Percentiles rank a stretch among this genome's conserved stretches.
phyloP scores from a whole-genome alignment of 768 basidiomycete genomes.

The Suillus americanus region DNA sequence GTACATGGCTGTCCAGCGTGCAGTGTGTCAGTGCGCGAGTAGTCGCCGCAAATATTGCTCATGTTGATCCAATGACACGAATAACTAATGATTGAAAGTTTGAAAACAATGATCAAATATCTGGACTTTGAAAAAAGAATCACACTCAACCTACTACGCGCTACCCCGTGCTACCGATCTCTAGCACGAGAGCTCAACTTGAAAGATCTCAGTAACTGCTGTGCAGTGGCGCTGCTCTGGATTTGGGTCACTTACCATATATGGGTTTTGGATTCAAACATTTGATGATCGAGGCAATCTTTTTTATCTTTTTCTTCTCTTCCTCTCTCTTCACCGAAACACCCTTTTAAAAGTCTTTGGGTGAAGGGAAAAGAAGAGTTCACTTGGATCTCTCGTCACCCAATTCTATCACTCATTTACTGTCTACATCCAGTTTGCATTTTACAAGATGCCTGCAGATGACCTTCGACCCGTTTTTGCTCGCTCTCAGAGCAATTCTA shows the following conservation, averaged over 20 bases:
- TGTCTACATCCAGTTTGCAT: not conserved
- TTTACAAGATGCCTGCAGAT: constrained; percentile 15
- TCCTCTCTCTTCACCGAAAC: constrained; percentile 52
- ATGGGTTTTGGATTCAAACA: not conserved
- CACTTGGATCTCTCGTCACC: constrained; percentile 8
- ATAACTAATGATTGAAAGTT: too few relatives aligned
- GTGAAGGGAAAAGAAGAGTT: constrained; percentile 50
- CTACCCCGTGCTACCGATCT: not conserved
- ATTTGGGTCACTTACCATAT: not conserved
- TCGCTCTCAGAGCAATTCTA: constrained; percentile 42
- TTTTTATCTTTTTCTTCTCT: constrained; percentile 26
- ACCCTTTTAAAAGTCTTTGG: constrained; percentile 27
- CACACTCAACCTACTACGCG: not conserved
- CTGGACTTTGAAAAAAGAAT: not conserved
- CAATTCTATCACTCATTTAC: constrained; percentile 6
- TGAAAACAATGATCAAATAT: not conserved
- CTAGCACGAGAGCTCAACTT: not conserved
- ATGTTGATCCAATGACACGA: not conserved
- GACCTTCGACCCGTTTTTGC: constrained; percentile 43
- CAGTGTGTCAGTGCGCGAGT: not conserved
- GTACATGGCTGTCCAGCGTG: not conserved
- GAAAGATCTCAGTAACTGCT: not conserved
- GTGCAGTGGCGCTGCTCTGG: not conserved
- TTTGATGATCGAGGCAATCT: constrained; percentile 3
- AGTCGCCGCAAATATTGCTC: not conserved